Base-by-base conservation (phyloP, 2,329 filamentous ascomycete genomes). In the Exophiala phaeomuriformis region DNA sequence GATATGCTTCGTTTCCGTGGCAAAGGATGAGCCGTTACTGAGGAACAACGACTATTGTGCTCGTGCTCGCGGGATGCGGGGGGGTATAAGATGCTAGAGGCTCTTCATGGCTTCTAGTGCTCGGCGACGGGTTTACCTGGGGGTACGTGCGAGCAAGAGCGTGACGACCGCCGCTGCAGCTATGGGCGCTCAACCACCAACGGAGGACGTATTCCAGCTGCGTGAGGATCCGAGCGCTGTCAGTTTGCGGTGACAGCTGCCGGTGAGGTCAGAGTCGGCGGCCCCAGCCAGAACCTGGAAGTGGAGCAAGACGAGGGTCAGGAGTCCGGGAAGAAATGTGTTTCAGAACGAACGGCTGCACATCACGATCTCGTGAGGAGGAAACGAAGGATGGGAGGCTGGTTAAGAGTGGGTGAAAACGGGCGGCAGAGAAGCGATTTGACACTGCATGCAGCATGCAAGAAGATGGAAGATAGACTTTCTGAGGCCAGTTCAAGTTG, bases 311-410 rank as follows among this genome's bases (percentile, higher is more conserved):
- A 32, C 31, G 44, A 46, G 30, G 19, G 29, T 12, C 10, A 46
- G 4, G 5, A 36, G 31, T 35, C 32, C 31, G 42, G 3, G 6
- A 10, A 5, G 6, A 36, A 3, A 4, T 9, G 32, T 27, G 44
- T 46, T 46, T 36, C 10, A 45, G 42, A 45, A 45, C 42, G 42
- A 45, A 45, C 28, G 42, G 42, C 42, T 45, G 28, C 29, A 32
- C 6, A 31, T 30, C 28, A 28, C 4, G 40, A n/a, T 43, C 40
- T 28, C 19, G 7, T 43, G 40, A 5, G 12, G 28, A 43, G 12
- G 5, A 43, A 43, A 43, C 28, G 40, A 45, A 7, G 5, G 42
- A 45, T 29, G 29, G 42, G 6, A 5, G 42, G 42, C 29, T 45
- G 42, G 39, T 5, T 41, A 41, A 41, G 19, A 41, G 39, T 41